phyloP scores from a whole-genome alignment of 2,329 filamentous ascomycete species.

The Venturia carpophila region DNA sequence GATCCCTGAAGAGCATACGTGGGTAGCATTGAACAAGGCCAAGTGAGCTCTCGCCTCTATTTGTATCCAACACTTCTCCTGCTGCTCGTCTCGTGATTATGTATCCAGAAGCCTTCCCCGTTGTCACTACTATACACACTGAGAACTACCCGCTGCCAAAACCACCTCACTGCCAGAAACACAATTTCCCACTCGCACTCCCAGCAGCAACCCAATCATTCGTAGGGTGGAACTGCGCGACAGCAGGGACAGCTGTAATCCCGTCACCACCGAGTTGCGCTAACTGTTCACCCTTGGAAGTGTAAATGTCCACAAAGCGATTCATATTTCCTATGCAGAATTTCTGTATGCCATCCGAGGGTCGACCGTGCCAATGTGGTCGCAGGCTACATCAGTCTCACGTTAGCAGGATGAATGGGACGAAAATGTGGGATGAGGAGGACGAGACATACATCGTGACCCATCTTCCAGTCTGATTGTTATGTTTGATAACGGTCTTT shows the following conservation, averaged over 20 bases:
- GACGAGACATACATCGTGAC: slow-evolving; percentile 63
- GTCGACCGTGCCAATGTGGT: slow-evolving; percentile 82
- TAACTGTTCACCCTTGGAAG: slow-evolving; percentile 72
- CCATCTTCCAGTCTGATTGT: slow-evolving; percentile 94
- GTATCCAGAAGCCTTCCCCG: not conserved
- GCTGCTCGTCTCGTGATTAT: not conserved
- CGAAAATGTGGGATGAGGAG: not conserved
- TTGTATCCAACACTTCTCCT: not conserved
- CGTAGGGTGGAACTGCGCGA: slow-evolving; percentile 80
- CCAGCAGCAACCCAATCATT: slow-evolving; percentile 89
- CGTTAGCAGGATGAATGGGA: not conserved
- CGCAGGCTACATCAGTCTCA: slow-evolving; percentile 47
- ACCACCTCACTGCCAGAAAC: slow-evolving; percentile 69
- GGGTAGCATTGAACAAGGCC: no score
- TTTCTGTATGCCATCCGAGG: slow-evolving; percentile 71
- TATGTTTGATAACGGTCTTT: slow-evolving; percentile 63
- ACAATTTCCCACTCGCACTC: slow-evolving; percentile 85
- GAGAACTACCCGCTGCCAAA: not conserved
- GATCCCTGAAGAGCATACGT: no score
- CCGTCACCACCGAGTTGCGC: slow-evolving; percentile 81
- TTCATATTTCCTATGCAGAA: slow-evolving; percentile 98
- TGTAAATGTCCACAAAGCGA: slow-evolving; percentile 87
- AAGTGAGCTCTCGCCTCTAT: not conserved
- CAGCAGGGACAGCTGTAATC: slow-evolving; percentile 90
- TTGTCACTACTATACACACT: not conserved